These are phyloP conservation scores for Begonia masoniana DNA, from an alignment of 306 rosid genomes.

Conservation along the genomic window DNA sequence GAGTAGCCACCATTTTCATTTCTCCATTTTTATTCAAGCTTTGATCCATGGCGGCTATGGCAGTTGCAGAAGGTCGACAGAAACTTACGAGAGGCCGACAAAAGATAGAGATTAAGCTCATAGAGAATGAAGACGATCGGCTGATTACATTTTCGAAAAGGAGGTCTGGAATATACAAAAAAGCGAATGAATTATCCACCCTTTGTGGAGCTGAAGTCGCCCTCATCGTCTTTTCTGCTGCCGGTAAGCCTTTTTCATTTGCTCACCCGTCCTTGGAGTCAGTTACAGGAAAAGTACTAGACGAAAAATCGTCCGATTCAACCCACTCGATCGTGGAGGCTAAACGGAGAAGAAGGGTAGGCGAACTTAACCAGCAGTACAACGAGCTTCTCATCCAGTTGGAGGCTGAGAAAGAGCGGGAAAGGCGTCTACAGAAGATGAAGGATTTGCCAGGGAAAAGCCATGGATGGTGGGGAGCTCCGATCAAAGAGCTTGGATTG, in stretches of 20 bases:
- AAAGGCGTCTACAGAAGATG: conserved; percentile 1
- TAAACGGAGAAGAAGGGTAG: conserved; percentile 7
- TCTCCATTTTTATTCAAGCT: too few species aligned
- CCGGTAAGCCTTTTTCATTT: conserved; percentile 25
- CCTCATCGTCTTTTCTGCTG: conserved; percentile 15
- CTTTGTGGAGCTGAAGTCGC: conserved; percentile 26
- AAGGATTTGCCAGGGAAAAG: neutral
- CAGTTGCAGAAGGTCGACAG: too few species aligned
- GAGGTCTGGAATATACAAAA: conserved; percentile 17
- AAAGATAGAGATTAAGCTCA: conserved; percentile 27
- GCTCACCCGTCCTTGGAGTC: conserved; percentile 18
- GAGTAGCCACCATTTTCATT: too few species aligned
- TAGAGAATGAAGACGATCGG: conserved; percentile 18
- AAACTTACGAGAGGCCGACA: conserved; percentile 24
- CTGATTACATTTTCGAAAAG: conserved; percentile 23
- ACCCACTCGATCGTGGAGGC: conserved; percentile 14
- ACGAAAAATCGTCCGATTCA: neutral
- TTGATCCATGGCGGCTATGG: too few species aligned
- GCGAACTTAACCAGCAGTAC: conserved; percentile 10
- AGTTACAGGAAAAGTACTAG: conserved; percentile 3
- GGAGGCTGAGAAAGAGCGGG: conserved; percentile 6
- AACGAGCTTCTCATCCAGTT: conserved; percentile 7
- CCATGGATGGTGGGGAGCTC: conserved; percentile 24
- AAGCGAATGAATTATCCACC: conserved; percentile 19
- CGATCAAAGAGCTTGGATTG: conserved; percentile 7